These are phyloP conservation scores for Annona cherimola DNA, from an alignment of 164 flowering plant species.

Conservation along the genomic window DNA sequence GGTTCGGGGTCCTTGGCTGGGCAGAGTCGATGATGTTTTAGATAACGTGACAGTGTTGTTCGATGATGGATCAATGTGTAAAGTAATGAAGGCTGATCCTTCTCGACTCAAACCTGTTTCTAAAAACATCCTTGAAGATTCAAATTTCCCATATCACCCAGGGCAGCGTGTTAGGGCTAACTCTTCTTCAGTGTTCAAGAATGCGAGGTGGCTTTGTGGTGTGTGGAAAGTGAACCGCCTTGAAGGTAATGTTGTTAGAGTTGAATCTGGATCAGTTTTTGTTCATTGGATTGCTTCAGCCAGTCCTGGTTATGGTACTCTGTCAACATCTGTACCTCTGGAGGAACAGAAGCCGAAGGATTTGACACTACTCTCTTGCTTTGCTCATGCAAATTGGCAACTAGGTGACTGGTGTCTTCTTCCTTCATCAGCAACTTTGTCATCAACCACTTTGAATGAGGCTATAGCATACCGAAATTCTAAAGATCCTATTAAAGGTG, in stretches of 20 bases:
- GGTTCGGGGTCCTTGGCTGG: constrained; percentile 90
- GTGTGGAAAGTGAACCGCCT: constrained; percentile 68
- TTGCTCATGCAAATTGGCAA: constrained; percentile 91
- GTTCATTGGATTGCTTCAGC: constrained; percentile 95
- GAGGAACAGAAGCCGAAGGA: constrained; percentile 89
- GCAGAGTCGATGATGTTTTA: constrained; percentile 85
- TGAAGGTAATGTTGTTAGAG: constrained; percentile 87
- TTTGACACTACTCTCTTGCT: constrained; percentile 72
- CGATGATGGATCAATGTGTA: constrained; percentile 94
- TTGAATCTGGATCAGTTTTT: constrained; percentile 76
- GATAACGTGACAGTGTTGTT: constrained; percentile 85
- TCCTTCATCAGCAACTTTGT: constrained; percentile 32
- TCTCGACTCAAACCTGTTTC: constrained; percentile 61
- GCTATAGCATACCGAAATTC: constrained; percentile 23
- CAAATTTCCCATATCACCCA: constrained; percentile 77
- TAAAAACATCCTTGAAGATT: constrained; percentile 69
- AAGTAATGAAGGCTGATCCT: constrained; percentile 81
- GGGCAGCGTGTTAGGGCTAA: constrained; percentile 86
- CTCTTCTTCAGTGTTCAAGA: constrained; percentile 83
- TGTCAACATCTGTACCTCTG: constrained; percentile 68
- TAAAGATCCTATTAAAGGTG: constrained; percentile 24
- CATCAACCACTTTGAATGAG: constrained; percentile 30
- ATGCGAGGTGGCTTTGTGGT: constrained; percentile 81
- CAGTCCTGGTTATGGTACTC: constrained; percentile 64
- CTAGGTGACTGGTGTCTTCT: constrained; percentile 94